phyloP scores from a whole-genome alignment of 306 rosid genomes.

The Cucumis hystrix region DNA sequence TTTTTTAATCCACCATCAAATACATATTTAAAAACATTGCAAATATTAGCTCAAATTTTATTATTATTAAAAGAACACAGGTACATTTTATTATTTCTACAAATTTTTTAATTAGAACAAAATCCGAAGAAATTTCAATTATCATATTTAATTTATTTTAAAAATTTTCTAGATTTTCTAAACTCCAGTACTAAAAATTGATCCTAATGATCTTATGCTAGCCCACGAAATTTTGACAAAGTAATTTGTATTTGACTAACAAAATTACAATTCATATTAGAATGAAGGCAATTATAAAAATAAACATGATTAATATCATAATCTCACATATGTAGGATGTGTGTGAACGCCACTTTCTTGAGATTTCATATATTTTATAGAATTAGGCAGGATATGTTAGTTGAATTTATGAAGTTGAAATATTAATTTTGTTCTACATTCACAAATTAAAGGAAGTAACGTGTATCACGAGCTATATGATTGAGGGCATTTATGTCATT shows the following conservation, averaged over 20 bases:
- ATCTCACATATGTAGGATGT: not conserved
- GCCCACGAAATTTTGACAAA: not conserved
- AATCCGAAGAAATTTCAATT: not conserved
- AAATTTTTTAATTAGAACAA: not conserved
- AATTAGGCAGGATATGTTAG: no score
- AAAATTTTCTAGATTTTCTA: no score
- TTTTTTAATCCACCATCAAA: no score
- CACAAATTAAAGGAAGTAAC: not conserved
- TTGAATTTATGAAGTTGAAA: no score
- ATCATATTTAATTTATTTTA: not conserved
- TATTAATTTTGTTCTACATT: no score
- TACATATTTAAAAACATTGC: no score
- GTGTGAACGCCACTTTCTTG: not conserved
- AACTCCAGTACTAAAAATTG: not conserved
- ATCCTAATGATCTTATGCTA: not conserved
- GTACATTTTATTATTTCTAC: no score
- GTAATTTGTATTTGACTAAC: not conserved
- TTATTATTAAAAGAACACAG: no score
- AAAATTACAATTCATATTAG: no score
- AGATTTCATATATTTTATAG: not conserved
- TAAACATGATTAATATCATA: not conserved
- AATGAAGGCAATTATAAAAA: not conserved
- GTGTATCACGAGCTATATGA: not conserved
- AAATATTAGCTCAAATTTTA: no score
- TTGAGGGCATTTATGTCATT: not conserved